Evolutionary conservation across 345 rosid species (phyloP).

Genomic region (Garcia nutans): DNA sequence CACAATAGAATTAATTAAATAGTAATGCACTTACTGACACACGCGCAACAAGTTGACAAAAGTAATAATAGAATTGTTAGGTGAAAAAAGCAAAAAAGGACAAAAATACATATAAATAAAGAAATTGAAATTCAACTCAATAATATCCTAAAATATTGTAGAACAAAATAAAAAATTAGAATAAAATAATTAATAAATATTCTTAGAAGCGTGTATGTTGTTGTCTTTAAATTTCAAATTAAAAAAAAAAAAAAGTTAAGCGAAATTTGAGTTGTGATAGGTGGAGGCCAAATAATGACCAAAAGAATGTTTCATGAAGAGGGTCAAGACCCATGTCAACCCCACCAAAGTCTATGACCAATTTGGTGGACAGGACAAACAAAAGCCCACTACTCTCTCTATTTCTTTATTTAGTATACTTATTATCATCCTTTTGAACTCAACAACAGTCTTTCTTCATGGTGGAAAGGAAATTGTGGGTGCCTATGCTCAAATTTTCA

Average conservation of each 20-base stretch:
- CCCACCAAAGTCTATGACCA: constrained; percentile 33
- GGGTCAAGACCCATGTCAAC: constrained; percentile 52
- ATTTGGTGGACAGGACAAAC: constrained; percentile 37
- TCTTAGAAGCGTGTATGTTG: no score
- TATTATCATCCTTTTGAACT: constrained; percentile 17
- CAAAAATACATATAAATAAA: constrained; percentile 6
- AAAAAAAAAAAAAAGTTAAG: no score
- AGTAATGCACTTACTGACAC: no score
- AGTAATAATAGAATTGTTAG: no score
- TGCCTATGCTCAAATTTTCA: constrained; percentile 6
- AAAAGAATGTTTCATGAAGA: constrained; percentile 42
- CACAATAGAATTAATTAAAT: no score
- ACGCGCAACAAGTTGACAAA: no score
- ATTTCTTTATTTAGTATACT: no score
- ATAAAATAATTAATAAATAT: no score
- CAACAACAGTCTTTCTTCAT: neutral
- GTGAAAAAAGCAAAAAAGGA: constrained; percentile 19
- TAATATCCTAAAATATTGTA: constrained; percentile 16
- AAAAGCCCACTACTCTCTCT: constrained; percentile 24
- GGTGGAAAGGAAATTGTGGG: no score
- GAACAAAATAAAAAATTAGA: no score
- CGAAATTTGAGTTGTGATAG: neutral
- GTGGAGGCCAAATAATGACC: constrained; percentile 34
- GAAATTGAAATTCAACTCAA: constrained; percentile 15
- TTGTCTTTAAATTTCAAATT: no score